Percentiles rank a stretch among this genome's conserved stretches.
Evolutionary conservation across 768 basidiomycete species (phyloP).

Genomic region (Suillus spraguei): DNA sequence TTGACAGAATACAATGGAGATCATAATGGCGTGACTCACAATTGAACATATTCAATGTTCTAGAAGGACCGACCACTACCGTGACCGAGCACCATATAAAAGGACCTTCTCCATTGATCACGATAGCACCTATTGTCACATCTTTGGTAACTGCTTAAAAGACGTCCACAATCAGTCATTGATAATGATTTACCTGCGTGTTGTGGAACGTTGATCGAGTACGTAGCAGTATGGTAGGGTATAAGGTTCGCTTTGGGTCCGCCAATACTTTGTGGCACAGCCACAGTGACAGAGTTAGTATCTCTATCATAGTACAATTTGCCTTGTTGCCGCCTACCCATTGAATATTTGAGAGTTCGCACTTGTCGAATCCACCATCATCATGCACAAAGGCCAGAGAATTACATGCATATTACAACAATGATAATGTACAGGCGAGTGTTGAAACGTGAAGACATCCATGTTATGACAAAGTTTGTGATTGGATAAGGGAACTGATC

Average conservation of each 20-base stretch:
- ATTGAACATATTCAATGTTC: neutral
- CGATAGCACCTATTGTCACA: neutral
- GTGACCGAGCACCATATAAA: neutral
- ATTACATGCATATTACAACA: neutral
- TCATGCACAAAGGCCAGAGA: neutral
- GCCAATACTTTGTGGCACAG: neutral
- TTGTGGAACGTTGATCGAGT: neutral
- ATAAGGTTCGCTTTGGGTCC: too few relatives aligned
- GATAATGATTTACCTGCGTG: neutral
- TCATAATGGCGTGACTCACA: neutral
- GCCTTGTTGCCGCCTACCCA: neutral
- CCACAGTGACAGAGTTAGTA: neutral
- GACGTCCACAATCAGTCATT: neutral
- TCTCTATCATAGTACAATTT: too few relatives aligned
- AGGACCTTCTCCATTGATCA: neutral
- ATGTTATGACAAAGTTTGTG: neutral
- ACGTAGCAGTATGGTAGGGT: too few relatives aligned
- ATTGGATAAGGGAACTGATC: neutral
- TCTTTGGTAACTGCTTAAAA: neutral
- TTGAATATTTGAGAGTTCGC: neutral
- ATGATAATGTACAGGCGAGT: neutral
- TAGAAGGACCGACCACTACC: neutral
- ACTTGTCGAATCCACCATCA: neutral
- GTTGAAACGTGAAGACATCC: neutral
- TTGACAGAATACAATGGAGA: slow-evolving; percentile 10